phyloP scores from a whole-genome alignment of 2,329 filamentous ascomycete species.

The Pseudogymnoascus sp. region DNA sequence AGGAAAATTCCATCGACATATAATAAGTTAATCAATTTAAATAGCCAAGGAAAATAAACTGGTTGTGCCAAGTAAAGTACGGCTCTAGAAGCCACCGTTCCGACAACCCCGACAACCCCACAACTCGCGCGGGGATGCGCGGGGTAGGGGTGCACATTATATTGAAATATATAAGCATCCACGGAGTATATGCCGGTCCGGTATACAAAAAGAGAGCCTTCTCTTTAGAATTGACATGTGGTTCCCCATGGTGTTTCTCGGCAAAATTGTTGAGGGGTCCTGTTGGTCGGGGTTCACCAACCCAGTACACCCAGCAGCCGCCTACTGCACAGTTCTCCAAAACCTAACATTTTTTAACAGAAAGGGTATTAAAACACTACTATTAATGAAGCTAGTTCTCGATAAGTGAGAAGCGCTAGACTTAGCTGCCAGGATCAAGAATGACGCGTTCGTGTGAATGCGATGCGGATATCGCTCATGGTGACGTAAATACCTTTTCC shows the following conservation, averaged over 20 bases:
- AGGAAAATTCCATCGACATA: background rate
- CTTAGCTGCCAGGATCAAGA: background rate
- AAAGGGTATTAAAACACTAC: background rate
- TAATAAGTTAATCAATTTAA: background rate
- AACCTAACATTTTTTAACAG: background rate
- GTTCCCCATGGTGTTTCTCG: background rate
- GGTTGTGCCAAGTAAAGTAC: background rate
- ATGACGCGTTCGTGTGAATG: background rate
- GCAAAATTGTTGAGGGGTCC: background rate
- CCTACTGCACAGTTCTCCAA: background rate
- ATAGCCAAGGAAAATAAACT: background rate
- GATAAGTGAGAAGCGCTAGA: background rate
- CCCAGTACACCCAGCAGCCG: no score
- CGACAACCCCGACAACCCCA: background rate
- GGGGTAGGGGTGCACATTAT: background rate
- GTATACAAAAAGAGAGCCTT: background rate
- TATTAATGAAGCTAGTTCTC: background rate
- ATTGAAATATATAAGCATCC: background rate
- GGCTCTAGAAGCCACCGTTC: background rate
- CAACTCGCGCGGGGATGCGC: background rate
- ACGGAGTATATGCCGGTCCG: background rate
- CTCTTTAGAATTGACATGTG: background rate
- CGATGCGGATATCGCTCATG: background rate
- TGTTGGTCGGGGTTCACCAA: background rate
- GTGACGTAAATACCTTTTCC: no score